These are phyloP conservation scores for Hericium erinaceus DNA, from an alignment of 768 basidiomycete species.

Conservation along the genomic window DNA sequence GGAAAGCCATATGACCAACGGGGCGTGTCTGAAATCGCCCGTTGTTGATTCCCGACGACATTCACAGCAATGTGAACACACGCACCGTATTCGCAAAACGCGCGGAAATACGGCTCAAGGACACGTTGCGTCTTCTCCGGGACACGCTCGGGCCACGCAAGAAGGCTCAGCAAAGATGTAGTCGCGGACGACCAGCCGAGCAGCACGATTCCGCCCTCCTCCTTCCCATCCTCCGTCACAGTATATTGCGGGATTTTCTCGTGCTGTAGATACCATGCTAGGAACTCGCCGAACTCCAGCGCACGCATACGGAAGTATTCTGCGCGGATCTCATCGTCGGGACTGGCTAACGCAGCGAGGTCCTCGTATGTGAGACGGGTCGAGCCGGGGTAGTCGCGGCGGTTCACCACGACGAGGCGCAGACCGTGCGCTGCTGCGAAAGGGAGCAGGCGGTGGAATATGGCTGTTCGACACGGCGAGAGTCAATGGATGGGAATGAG, in stretches of 20 bases:
- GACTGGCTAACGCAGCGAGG: constrained; percentile 10
- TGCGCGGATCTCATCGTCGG: constrained; percentile 5
- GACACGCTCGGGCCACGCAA: constrained; percentile 7
- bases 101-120: constrained; percentile 7
- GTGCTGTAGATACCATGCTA: constrained; percentile 10
- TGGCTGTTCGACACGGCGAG: constrained; percentile 2
- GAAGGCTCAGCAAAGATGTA: constrained; percentile 5
- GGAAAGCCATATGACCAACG: constrained; percentile 7
- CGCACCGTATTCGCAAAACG: constrained; percentile 13
- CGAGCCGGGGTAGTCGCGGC: constrained; percentile 18
- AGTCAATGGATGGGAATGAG: neutral
- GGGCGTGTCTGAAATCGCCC: constrained; percentile 3
- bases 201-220: constrained; percentile 9
- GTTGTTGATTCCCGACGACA: neutral
- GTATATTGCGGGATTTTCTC: constrained; percentile 4
- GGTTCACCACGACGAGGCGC: constrained; percentile 17
- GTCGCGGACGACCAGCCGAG: constrained; percentile 14
- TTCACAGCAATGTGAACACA: neutral
- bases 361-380: constrained; percentile 14
- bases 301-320: constrained; percentile 6
- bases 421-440: constrained; percentile 11
- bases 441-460: constrained; percentile 14
- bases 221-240: neutral
- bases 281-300: constrained; percentile 8
- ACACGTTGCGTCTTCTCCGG: constrained; percentile 2